Evolutionary conservation across 2,329 filamentous ascomycete genomes (phyloP), one percentile per base, ranked within the genome.

Genomic region (Onygena corvina): DNA sequence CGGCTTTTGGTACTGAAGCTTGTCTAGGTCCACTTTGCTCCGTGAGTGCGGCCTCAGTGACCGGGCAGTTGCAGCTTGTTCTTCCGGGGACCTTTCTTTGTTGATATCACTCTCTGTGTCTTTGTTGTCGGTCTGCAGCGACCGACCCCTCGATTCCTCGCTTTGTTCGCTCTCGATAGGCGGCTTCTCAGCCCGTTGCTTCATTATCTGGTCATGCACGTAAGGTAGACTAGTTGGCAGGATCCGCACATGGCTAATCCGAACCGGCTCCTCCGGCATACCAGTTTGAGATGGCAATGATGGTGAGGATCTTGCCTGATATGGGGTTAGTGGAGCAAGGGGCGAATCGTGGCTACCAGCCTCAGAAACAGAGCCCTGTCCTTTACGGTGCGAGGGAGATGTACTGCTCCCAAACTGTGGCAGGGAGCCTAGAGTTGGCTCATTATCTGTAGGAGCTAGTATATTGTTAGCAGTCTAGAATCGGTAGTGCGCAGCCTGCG

Each of bases 161-260:
- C 20, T 21, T 4, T 30, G 18, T 30, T 46, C 30, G 20, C 9
- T 14, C 21, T 21, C 14, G 9, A 11, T 33, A 30, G 27, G 58
- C 7, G 9, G 12, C 59, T 55, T 56, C 57, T 53, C 58, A 7
- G 66, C 61, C 5, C 69, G 64, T 52, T 71, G 66, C 62, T 88
- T 83, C 77, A 96, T 90, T 57, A 84, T 92, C 48, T 92, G 89
- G 54, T 83, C 83, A 66, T 98, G 92, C 52, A 94, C 93, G 27
- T 85, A 81, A 4, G 92, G 87, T 36, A 98, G 70, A 66, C 88
- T 95, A 56, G 86, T 94, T 2, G 92, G 89, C 8, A 98, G 71
- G 45, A 98, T 86, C 53, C 86, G 86, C 47, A 98, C 86, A 57
- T 93, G 94, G 67, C 84, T 94, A 46, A 85, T 73, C 52, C 85